Evolutionary conservation across 768 basidiomycete genomes (phyloP).

Genomic region (Sistotremastrum suecicum): DNA sequence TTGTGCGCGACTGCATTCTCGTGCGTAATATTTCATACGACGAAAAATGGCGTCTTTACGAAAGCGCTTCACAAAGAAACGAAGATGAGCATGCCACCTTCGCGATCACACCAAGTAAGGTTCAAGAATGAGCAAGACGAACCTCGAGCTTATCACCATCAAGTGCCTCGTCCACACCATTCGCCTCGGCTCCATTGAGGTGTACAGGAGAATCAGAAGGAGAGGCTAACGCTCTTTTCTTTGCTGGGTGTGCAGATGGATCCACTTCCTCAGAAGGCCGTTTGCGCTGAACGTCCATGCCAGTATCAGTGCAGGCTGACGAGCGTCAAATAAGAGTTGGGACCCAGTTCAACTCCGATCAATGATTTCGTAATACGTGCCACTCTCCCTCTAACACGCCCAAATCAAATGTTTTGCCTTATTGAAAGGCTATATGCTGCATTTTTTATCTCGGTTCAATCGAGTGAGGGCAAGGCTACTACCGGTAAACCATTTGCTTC

Average conservation of each 20-base stretch:
- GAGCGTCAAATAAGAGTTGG: too few relatives aligned
- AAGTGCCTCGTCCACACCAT: slow-evolving; percentile 7
- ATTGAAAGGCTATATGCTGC: too few relatives aligned
- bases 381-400: too few relatives aligned
- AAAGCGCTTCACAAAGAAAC: slow-evolving; percentile 39
- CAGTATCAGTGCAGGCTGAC: slow-evolving; percentile 18
- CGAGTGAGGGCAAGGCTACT: too few relatives aligned
- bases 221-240: slow-evolving; percentile 15
- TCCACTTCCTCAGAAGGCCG: slow-evolving; percentile 10
- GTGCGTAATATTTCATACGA: slow-evolving; percentile 70
- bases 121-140: slow-evolving; percentile 11
- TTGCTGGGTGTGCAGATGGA: slow-evolving; percentile 7
- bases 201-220: slow-evolving; percentile 10
- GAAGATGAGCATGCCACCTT: slow-evolving; percentile 11
- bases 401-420: too few relatives aligned
- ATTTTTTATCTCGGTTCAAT: too few relatives aligned
- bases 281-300: slow-evolving; percentile 4
- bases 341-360: too few relatives aligned
- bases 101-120: background rate
- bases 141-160: slow-evolving; percentile 51
- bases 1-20: slow-evolving; percentile 55
- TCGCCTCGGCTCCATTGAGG: slow-evolving; percentile 10
- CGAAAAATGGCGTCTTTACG: slow-evolving; percentile 79
- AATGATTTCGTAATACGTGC: too few relatives aligned
- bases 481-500: background rate